phyloP scores from a whole-genome alignment of 177 flowering plant genomes.

The Vitis hybrid region DNA sequence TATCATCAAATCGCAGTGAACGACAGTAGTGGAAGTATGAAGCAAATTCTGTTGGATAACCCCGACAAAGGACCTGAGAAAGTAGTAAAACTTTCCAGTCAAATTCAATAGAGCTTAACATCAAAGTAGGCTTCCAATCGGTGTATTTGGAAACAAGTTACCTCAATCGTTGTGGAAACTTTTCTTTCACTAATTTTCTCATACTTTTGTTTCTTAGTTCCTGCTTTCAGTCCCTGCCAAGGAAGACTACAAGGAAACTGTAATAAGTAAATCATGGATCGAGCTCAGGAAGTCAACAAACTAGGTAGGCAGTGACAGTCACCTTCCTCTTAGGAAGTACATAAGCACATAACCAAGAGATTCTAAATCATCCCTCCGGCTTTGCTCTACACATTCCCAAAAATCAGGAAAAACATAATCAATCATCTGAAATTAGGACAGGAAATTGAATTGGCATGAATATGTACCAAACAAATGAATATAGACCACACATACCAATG shows the following conservation, averaged over 20 bases:
- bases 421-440: not conserved
- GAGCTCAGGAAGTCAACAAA: conserved; percentile 3
- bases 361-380: conserved; percentile 88
- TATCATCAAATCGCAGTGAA: conserved; percentile 85
- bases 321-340: conserved; percentile 92
- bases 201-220: conserved; percentile 85
- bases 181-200: conserved; percentile 89
- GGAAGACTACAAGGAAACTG: conserved; percentile 57
- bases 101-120: not conserved
- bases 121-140: not conserved
- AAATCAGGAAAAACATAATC: conserved; percentile 2
- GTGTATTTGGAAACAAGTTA: conserved; percentile 15
- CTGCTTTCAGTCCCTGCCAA: conserved; percentile 95
- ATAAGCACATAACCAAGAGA: conserved; percentile 90
- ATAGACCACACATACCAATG: conserved; percentile 50
- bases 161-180: conserved; percentile 87
- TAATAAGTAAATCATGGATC: not conserved
- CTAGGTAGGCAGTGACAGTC: conserved; percentile 7
- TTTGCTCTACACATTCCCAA: conserved; percentile 58
- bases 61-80: conserved; percentile 69
- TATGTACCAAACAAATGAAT: not conserved
- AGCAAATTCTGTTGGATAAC: conserved; percentile 84
- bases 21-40: conserved; percentile 92
- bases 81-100: conserved; percentile 9
- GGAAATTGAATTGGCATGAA: not conserved